A percentile compares a stretch with the other conserved stretches of the same genome.
These are phyloP conservation scores for Solanum verrucosum DNA, from an alignment of 257 asterid species.

Conservation along the genomic window DNA sequence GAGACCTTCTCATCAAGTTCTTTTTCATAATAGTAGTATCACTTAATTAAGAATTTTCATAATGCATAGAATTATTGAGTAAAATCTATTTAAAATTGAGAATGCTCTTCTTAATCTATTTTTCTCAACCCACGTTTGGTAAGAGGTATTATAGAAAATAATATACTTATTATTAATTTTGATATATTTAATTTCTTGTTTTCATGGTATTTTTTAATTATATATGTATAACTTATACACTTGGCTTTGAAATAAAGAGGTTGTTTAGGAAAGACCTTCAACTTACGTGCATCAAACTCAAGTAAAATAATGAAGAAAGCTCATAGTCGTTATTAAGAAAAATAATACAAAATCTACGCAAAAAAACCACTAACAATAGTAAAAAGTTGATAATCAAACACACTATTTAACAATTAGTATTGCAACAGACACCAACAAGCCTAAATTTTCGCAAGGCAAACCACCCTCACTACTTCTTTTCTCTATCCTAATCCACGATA, in stretches of 20 bases:
- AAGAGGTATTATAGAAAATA: background rate
- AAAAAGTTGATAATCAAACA: background rate
- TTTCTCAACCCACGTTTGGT: background rate
- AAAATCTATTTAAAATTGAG: background rate
- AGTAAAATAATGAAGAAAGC: too few relatives aligned
- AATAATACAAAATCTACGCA: fast-evolving
- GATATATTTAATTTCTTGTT: too few relatives aligned
- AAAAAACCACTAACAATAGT: background rate
- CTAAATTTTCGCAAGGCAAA: background rate
- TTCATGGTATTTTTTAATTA: background rate
- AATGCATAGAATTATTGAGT: background rate
- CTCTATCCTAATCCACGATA: background rate
- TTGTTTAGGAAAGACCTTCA: too few relatives aligned
- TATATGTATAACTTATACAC: too few relatives aligned
- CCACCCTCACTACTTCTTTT: background rate
- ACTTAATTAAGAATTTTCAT: background rate
- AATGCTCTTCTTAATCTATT: background rate
- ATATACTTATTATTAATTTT: background rate
- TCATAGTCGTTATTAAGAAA: too few relatives aligned
- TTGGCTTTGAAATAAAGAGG: too few relatives aligned
- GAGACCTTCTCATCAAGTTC: background rate
- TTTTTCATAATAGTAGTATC: background rate
- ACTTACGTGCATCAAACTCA: background rate
- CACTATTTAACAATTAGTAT: too few relatives aligned
- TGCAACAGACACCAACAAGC: background rate